These are phyloP conservation scores for Triangularia setosa DNA, from an alignment of 2,329 filamentous ascomycete species.

Conservation along the genomic window DNA sequence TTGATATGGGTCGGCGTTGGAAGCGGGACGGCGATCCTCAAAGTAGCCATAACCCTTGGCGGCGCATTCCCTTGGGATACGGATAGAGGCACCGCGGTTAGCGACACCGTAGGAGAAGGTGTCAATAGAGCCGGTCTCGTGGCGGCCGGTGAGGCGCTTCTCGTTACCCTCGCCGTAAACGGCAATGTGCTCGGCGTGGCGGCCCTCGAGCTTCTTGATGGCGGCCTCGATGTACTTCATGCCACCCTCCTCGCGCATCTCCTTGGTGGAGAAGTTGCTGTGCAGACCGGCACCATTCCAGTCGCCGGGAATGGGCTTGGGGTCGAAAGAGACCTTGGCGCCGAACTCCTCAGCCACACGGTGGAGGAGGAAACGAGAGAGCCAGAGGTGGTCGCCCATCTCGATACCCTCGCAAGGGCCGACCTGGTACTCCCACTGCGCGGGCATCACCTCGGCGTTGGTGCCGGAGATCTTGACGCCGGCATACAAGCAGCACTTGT, in stretches of 20 bases:
- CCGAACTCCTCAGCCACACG: conserved; percentile 90
- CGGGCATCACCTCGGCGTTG: conserved; percentile 89
- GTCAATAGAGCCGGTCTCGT: conserved; percentile 94
- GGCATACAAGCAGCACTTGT: conserved; percentile 71
- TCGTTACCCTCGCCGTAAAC: conserved; percentile 96
- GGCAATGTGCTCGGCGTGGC: conserved; percentile 78
- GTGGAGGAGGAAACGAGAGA: conserved; percentile 81
- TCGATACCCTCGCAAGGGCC: conserved; percentile 84
- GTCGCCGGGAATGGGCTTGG: conserved; percentile 89
- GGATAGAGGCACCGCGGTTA: conserved; percentile 91
- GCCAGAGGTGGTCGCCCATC: conserved; percentile 96
- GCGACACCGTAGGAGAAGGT: conserved; percentile 91
- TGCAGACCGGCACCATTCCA: conserved; percentile 97
- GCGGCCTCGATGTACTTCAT: conserved; percentile 91
- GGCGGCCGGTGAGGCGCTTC: conserved; percentile 82
- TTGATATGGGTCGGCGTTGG: conserved; percentile 78
- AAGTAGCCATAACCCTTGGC: conserved; percentile 54
- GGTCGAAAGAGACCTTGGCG: conserved; percentile 89
- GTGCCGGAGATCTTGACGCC: conserved; percentile 94
- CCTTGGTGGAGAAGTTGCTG: conserved; percentile 87
- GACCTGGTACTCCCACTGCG: conserved; percentile 97
- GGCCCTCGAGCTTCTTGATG: conserved; percentile 77
- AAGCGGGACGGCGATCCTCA: conserved; percentile 51
- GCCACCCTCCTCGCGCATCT: conserved; percentile 86
- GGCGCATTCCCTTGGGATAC: conserved; percentile 65